Evolutionary conservation across 2,329 filamentous ascomycete species (phyloP).

Genomic region (Bimuria novae-zelandiae): DNA sequence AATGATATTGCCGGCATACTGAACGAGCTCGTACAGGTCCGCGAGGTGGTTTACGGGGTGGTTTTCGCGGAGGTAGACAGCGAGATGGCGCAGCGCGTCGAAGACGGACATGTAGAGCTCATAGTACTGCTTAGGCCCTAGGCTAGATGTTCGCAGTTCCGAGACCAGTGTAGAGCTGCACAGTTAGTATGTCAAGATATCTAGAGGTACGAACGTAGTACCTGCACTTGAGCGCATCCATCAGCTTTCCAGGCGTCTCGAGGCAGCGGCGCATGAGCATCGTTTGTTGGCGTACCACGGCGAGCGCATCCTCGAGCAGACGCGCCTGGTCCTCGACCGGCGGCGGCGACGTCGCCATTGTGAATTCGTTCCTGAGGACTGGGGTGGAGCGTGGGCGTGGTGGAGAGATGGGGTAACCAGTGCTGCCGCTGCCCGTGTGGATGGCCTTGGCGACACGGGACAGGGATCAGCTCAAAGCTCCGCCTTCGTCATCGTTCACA

Average conservation of each 20-base stretch:
- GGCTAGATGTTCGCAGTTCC: constrained; percentile 94
- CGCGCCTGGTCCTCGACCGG: constrained; percentile 69
- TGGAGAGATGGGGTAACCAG: constrained; percentile 19
- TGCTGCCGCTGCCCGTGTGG: constrained; percentile 3
- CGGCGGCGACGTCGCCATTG: constrained; percentile 52
- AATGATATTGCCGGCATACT: constrained; percentile 97
- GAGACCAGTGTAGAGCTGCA: constrained; percentile 92
- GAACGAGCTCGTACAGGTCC: constrained; percentile 95
- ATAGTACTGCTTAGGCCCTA: constrained; percentile 99
- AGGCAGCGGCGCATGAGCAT: constrained; percentile 96
- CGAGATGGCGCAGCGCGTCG: constrained; percentile 93
- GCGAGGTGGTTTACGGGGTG: constrained; percentile 97
- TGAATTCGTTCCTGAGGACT: constrained; percentile 26
- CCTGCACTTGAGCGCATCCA: constrained; percentile 99
- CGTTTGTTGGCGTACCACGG: constrained; percentile 96
- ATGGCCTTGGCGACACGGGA: constrained; percentile 26
- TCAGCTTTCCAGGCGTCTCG: constrained; percentile 96
- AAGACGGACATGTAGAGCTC: constrained; percentile 99
- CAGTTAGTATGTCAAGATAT: constrained; percentile 6
- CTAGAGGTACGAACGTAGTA: constrained; percentile 49
- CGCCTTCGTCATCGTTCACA: constrained; percentile 27
- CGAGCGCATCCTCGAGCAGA: constrained; percentile 94
- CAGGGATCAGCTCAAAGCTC: constrained; percentile 32
- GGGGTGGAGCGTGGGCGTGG: constrained; percentile 28
- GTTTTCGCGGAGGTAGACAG: constrained; percentile 94